These are phyloP conservation scores for Pneumocystis wakefieldiae DNA, from an alignment of 1,139 yeast genomes.

Conservation along the genomic window DNA sequence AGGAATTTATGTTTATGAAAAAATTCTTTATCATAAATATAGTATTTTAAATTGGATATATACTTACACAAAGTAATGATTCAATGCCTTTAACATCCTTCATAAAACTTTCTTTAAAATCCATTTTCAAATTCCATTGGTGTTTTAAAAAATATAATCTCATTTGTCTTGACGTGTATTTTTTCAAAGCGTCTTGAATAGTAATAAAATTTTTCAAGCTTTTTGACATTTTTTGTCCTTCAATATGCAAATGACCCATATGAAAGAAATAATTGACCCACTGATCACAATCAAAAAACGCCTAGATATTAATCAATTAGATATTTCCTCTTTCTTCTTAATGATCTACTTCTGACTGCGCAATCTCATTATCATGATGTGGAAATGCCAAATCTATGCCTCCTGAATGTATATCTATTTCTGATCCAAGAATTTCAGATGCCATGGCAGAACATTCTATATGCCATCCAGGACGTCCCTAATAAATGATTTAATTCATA, in stretches of 20 bases:
- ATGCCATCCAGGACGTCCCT: constrained; percentile 99
- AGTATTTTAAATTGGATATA: constrained; percentile 4
- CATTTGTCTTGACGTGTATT: constrained; percentile 62
- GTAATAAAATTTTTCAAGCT: constrained; percentile 89
- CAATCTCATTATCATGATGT: constrained; percentile 97
- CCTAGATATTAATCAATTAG: constrained; percentile 22
- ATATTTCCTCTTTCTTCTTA: background rate
- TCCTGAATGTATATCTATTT: constrained; percentile 91
- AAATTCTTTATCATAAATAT: constrained; percentile 38
- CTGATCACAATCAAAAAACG: constrained; percentile 72
- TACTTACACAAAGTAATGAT: constrained; percentile 26
- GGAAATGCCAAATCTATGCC: constrained; percentile 97
- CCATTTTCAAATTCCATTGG: constrained; percentile 85
- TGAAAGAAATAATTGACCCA: constrained; percentile 96
- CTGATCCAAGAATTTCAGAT: constrained; percentile 63
- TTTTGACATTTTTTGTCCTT: constrained; percentile 96
- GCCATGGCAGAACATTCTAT: constrained; percentile 99
- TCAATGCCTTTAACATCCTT: constrained; percentile 42
- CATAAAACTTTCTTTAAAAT: constrained; percentile 69
- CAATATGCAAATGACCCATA: constrained; percentile 93
- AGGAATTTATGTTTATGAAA: constrained; percentile 70
- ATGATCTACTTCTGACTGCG: constrained; percentile 54
- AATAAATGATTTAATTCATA: background rate
- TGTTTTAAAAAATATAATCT: constrained; percentile 80
- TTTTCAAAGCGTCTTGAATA: constrained; percentile 67